Percentiles rank a stretch among this genome's conserved stretches.
Evolutionary conservation across 371 early-diverging fungal genomes (phyloP).

Genomic region (Dichotomocladium elegans): DNA sequence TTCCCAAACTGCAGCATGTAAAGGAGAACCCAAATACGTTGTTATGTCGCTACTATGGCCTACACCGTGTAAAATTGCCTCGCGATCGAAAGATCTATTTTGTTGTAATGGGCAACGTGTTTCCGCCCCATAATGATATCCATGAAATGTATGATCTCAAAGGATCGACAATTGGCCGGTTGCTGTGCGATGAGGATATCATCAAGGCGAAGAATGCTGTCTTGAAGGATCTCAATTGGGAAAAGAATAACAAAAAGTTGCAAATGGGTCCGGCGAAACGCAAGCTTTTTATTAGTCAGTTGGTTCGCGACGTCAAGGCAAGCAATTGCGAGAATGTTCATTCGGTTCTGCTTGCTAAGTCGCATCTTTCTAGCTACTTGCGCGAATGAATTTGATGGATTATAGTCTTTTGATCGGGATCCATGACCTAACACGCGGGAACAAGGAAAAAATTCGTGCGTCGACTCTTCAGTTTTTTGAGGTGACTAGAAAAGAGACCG

Average conservation of each 20-base stretch:
- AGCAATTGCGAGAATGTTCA: conserved; percentile 61
- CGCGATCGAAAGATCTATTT: conserved; percentile 93
- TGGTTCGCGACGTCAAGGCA: conserved; percentile 48
- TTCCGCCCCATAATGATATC: conserved; percentile 94
- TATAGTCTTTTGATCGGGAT: conserved; percentile 92
- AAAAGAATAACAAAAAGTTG: conserved; percentile 34
- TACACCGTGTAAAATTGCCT: conserved; percentile 94
- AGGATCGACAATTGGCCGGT: conserved; percentile 89
- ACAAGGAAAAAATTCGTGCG: conserved; percentile 83
- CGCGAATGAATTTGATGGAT: conserved; percentile 91
- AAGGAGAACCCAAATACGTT: conserved; percentile 88
- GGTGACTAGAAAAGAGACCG: conserved; percentile 34
- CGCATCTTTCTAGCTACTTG: conserved; percentile 56
- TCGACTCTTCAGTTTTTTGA: conserved; percentile 79
- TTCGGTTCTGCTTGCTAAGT: conserved; percentile 81
- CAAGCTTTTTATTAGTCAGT: conserved; percentile 45
- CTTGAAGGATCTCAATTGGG: conserved; percentile 96
- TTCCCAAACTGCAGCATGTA: no score
- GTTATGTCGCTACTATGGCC: conserved; percentile 88
- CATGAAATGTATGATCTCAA: conserved; percentile 95
- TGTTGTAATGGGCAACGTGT: conserved; percentile 98
- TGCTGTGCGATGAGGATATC: conserved; percentile 70
- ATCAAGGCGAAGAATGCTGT: conserved; percentile 74
- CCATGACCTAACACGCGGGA: conserved; percentile 81
- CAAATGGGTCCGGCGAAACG: conserved; percentile 81